Base-by-base conservation (phyloP, 2,329 filamentous ascomycete species). In the Grosmannia serpens region DNA sequence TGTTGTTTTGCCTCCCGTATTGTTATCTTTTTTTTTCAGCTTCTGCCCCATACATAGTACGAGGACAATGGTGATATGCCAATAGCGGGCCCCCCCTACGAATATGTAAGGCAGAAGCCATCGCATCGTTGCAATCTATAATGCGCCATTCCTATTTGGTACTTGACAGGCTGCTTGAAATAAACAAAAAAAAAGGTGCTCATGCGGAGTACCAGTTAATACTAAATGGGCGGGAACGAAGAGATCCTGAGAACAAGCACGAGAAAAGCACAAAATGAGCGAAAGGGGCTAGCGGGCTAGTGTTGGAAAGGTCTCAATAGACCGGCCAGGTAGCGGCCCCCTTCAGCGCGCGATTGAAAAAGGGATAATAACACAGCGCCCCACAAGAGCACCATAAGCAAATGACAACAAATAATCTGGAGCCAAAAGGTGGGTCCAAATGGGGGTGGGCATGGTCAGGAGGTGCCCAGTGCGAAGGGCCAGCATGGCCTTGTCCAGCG, bases 301-400 rank as follows among this genome's bases (percentile, higher is more conserved):
- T 58, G 60, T 44, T 60, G 56, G 47, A 61, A 61, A 62, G 56
- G 59, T 47, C 59, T 60, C 61, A 62, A 60, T 61, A 62, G 58
- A 59, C 56, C 60, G 59, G 24, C 50, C 17, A 55, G 57, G 52
- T 62, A 62, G 61, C 61, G 61, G n/a, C n/a, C 52, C 60, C 53
- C 51, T 54, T 29, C 29, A n/a, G 27, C n/a, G 31, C 46, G 26
- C 17, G 55, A 13, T n/a, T 20, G 9, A 57, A 51, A 57, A 51
- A 57, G 51, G 56, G 59, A 61, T 60, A 61, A 63, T 62, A 61
- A 62, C 56, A 58, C 41, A 29, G 27, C 26, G 53, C 57, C 57
- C 59, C 59, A 57, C 55, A 53, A 26, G 15, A 33, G 27, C 17
- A 54, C 10, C 47, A 53, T 41, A 49, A 24, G 54, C 54, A 57